Percentiles rank a stretch among this genome's conserved stretches.
phyloP scores from a whole-genome alignment of 2,329 filamentous ascomycete species.

The Colletotrichum karsti region DNA sequence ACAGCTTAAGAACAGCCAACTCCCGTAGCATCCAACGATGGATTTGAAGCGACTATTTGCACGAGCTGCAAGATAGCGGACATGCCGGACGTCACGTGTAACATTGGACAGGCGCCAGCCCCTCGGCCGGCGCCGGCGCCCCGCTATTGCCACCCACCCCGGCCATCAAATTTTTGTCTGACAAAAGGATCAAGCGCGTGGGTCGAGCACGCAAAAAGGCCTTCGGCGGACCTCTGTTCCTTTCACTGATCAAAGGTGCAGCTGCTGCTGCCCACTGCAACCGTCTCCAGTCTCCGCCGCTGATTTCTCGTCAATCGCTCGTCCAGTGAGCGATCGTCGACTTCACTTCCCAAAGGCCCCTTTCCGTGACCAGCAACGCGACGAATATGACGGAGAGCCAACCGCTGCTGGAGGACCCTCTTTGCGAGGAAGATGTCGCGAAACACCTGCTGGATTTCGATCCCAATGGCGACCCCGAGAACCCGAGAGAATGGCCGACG shows the following conservation, averaged over 20 bases:
- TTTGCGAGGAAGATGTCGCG: conserved; percentile 20
- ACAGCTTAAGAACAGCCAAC: neutral
- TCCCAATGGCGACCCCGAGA: conserved; percentile 35
- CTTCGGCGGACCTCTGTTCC: neutral
- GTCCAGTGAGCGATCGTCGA: neutral
- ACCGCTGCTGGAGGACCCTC: conserved; percentile 20
- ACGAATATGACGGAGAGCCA: conserved; percentile 13
- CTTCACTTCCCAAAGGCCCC: neutral
- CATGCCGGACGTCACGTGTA: neutral
- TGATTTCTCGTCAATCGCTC: neutral
- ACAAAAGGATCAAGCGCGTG: conserved; percentile 9
- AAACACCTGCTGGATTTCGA: conserved; percentile 30
- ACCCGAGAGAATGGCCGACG: conserved; percentile 62
- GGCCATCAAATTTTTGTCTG: conserved; percentile 7
- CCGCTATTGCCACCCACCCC: conserved; percentile 5
- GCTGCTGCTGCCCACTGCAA: neutral
- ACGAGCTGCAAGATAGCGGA: neutral
- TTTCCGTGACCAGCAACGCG: neutral
- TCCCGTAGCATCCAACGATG: neutral
- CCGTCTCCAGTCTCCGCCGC: neutral
- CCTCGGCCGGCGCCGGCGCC: neutral
- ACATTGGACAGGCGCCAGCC: neutral
- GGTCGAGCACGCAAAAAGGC: conserved; percentile 22
- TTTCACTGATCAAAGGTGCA: neutral
- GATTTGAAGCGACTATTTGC: neutral